Evolutionary conservation across 2,329 filamentous ascomycete species (phyloP), one percentile per base, ranked within the genome.

Genomic region (Aspergillus novofumigatus): DNA sequence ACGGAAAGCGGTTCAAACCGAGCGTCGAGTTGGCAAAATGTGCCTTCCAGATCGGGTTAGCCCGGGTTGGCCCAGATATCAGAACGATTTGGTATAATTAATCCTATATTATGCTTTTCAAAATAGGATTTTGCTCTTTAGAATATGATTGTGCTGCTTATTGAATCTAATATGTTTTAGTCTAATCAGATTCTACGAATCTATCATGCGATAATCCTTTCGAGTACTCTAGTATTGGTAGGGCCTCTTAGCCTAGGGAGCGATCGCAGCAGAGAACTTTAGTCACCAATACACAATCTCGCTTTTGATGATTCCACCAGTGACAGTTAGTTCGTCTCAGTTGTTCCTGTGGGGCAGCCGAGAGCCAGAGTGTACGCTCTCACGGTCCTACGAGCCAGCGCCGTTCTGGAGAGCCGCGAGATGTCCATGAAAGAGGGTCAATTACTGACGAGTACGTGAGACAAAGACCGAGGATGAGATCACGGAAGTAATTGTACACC

Each of bases 401-500:
- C 11, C 3, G 11, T 47, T 14, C 44, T 3, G 7, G 4, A 47
- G 5, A 14, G 23, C 23, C n/a, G 14, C 32, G 14, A 14, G 8
- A 47, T 14, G 10, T 26, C 11, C 44, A 29, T 28, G 42, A 53
- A 32, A 8, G 0, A 28, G 26, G 26, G 35, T 51, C 49, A 56
- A 11, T 26, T 17, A 52, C 10, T 25, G 32, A 50, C 20, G 21
- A 41, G 7, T 8, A 17, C 21, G 52, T n/a, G 20, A 2, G 2
- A 7, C n/a, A 47, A 20, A 32, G 28, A 23, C 20, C 49, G 48
- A 7, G 10, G 20, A 49, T 17, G 41, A 44, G 29, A 54, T 29
- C 20, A 50, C 10, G 9, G 52, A 55, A 56, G 59, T 72, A 72
- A 61, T 72, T 67, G 65, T 75, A 74, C 70, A 75, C 69, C 67